phyloP scores from a whole-genome alignment of 805 yeast species.

The Sugiyamaella americana region DNA sequence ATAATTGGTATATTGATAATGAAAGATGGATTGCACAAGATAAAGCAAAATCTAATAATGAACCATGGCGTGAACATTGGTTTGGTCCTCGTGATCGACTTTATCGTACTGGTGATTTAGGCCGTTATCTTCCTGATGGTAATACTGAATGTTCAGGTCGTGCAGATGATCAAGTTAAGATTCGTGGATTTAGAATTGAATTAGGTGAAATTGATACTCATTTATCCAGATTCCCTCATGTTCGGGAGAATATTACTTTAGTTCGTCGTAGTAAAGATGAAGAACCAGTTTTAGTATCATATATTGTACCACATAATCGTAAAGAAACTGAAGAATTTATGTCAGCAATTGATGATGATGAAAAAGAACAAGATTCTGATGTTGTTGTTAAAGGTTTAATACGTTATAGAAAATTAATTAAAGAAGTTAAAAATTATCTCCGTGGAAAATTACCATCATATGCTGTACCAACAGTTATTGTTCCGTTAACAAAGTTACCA shows the following conservation, averaged over 20 bases:
- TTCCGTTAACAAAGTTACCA: slow-evolving; percentile 81
- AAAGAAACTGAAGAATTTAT: slow-evolving; percentile 39
- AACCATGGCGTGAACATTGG: slow-evolving; percentile 76
- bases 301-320: slow-evolving; percentile 62
- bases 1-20: slow-evolving; percentile 81
- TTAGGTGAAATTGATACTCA: slow-evolving; percentile 98
- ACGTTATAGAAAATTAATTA: slow-evolving; percentile 66
- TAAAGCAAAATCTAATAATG: slow-evolving; percentile 33
- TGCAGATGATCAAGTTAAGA: slow-evolving; percentile 98
- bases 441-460: slow-evolving; percentile 86
- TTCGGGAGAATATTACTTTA: slow-evolving; percentile 87
- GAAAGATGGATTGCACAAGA: slow-evolving; percentile 56
- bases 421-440: slow-evolving; percentile 73
- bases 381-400: slow-evolving; percentile 77
- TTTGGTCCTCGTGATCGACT: slow-evolving; percentile 89
- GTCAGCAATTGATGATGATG: slow-evolving; percentile 35
- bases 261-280: slow-evolving; percentile 89
- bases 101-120: slow-evolving; percentile 96
- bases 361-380: slow-evolving; percentile 37
- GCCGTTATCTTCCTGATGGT: slow-evolving; percentile 94
- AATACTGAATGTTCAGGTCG: slow-evolving; percentile 98
- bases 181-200: slow-evolving; percentile 97
- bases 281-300: slow-evolving; percentile 87
- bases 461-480: slow-evolving; percentile 88
- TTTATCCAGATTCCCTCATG: slow-evolving; percentile 85